Conservation (phyloP, 2,329 filamentous ascomycete genomes). For the Cyphellophora attinorum region DNA sequence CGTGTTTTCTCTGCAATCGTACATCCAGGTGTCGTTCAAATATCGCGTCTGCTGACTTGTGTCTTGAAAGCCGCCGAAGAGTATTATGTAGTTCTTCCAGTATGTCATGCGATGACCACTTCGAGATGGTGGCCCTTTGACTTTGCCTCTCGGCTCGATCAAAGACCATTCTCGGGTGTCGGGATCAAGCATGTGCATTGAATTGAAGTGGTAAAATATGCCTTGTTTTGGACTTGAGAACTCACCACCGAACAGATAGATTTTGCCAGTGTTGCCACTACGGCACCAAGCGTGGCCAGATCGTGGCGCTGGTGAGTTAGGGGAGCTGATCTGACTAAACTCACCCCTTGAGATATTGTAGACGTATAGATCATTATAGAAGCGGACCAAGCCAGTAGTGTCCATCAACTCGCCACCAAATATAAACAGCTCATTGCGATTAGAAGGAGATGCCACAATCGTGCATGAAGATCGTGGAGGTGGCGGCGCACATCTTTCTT, state of each 20-base stretch:
- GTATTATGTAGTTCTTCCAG: slow-evolving; percentile 91
- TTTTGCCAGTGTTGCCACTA: slow-evolving; percentile 70
- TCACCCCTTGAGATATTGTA: slow-evolving; percentile 75
- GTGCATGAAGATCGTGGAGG: slow-evolving; percentile 70
- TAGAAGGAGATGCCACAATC: slow-evolving; percentile 73
- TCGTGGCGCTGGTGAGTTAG: slow-evolving; percentile 81
- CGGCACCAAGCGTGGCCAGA: slow-evolving; percentile 93
- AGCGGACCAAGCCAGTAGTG: slow-evolving; percentile 55
- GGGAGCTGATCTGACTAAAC: slow-evolving; percentile 83
- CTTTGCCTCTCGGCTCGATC: slow-evolving; percentile 62
- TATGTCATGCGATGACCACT: slow-evolving; percentile 94
- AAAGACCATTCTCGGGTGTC: slow-evolving; percentile 80
- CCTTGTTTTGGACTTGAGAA: slow-evolving; percentile 96
- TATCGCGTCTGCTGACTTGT: slow-evolving; percentile 94
- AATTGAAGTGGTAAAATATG: slow-evolving; percentile 98
- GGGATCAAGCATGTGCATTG: slow-evolving; percentile 91
- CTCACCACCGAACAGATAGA: slow-evolving; percentile 90
- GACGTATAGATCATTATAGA: slow-evolving; percentile 58
- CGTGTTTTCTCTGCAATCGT: slow-evolving; percentile 76
- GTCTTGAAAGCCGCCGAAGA: slow-evolving; percentile 96
- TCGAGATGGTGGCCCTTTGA: slow-evolving; percentile 70
- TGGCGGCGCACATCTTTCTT: slow-evolving; percentile 63
- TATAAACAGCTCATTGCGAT: slow-evolving; percentile 77
- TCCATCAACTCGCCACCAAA: slow-evolving; percentile 97
- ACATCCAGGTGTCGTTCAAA: slow-evolving; percentile 86